These are phyloP conservation scores for Russula lepida DNA, from an alignment of 768 basidiomycete species.

Conservation along the genomic window DNA sequence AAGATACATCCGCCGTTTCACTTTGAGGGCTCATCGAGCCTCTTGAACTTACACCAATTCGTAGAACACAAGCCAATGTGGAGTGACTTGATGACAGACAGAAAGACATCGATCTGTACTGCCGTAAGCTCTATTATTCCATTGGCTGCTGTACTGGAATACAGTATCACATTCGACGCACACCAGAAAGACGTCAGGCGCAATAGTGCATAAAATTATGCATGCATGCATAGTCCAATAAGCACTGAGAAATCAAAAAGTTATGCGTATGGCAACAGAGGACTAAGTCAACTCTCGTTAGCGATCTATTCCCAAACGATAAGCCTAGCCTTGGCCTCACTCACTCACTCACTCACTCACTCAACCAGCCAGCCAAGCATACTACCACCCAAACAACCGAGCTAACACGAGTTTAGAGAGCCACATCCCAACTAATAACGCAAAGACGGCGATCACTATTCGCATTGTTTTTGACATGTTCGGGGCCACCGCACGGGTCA, in stretches of 20 bases:
- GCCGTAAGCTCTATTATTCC: background rate
- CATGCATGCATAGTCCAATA: background rate
- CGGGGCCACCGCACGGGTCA: constrained; percentile 29
- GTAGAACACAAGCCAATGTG: background rate
- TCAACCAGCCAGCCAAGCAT: background rate
- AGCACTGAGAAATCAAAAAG: background rate
- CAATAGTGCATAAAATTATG: constrained; percentile 6
- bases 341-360: background rate
- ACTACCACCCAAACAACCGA: constrained; percentile 17
- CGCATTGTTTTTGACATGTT: constrained; percentile 19
- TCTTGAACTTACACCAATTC: background rate
- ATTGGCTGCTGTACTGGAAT: background rate
- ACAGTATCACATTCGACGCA: background rate
- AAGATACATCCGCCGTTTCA: background rate
- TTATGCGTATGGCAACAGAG: background rate
- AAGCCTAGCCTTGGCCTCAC: background rate
- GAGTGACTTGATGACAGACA: background rate
- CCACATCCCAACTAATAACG: constrained; percentile 28
- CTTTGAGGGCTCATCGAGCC: background rate
- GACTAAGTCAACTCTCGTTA: background rate
- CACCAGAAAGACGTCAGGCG: background rate
- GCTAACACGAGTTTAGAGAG: constrained; percentile 24
- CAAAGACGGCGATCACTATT: constrained; percentile 23
- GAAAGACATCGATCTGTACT: no score
- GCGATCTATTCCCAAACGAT: background rate